Base-by-base conservation (phyloP, 1,139 yeast species). In the Pichia terricola region DNA sequence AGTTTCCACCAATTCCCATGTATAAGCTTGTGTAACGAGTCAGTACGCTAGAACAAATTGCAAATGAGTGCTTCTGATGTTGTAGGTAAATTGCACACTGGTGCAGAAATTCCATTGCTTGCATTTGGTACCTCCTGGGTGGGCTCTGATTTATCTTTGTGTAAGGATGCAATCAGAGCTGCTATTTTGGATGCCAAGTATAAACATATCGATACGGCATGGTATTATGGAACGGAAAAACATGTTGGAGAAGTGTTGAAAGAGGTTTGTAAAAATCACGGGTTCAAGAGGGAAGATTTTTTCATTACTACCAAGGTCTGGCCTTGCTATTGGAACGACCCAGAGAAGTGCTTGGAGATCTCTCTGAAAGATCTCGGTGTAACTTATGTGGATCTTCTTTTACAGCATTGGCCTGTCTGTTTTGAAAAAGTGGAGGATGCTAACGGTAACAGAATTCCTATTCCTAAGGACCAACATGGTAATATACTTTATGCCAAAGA, bases 371-470 rank as follows among this genome's bases (percentile, higher is more conserved):
- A 78, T 57, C 69, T 88, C 54, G 81, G 81, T 2, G 65, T 84
- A 53, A 94, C 84, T 44, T 88, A 88, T 57, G 80, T 88, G 46
- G 96, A 88, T 61, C 69, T 88, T 55, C 81, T 81, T 62, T 72
- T 88, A 60, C 74, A 86, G 58, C 96, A 89, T 66, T 87, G 95
- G 95, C 96, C 96, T 4, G 70, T 75, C 43, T 72, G 85, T 2
- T 60, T 76, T 25, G 22, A 16, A 16, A 16, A 16, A 16, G 22
- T 16, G 2, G 22, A 16, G 2, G 22, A 16, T 16, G 22, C 22
- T 16, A 46, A 46, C 25, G 67, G 58, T 22, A 26, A 28, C 2
- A 5, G 9, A 25, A 11, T 37, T 7, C 39, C 39, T 1, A 11
- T 25, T 5, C 22, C 28, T 1, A 16, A 9, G 22, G 33, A 28